Evolutionary conservation across 129 eudicot genomes (phyloP).

Genomic region (Flaveria brownii): DNA sequence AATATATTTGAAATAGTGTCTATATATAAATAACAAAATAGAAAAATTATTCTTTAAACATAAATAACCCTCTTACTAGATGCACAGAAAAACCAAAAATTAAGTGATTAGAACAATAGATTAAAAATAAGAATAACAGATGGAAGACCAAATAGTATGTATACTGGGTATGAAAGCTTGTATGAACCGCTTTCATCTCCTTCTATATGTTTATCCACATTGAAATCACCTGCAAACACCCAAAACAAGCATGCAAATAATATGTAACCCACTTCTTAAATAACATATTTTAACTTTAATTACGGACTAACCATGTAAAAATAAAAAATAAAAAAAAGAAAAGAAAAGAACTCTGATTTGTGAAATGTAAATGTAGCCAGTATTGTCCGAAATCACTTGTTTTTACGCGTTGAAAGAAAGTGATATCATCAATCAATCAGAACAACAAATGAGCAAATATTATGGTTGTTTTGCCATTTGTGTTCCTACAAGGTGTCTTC

Average conservation of each 20-base stretch:
- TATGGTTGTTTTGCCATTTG: neutral
- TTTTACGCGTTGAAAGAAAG: too few species aligned
- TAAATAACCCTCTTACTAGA: neutral
- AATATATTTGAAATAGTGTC: neutral
- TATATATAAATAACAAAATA: too few species aligned
- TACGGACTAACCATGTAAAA: neutral
- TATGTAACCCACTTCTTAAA: neutral
- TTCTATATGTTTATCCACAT: conserved; percentile 57
- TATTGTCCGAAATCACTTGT: neutral
- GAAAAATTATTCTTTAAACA: neutral
- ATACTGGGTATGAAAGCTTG: conserved; percentile 16
- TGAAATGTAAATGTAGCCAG: neutral
- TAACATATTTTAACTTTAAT: neutral
- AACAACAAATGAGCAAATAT: neutral
- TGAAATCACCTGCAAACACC: conserved; percentile 56
- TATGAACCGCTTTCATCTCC: conserved; percentile 36
- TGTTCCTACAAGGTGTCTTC: too few species aligned
- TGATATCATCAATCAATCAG: too few species aligned
- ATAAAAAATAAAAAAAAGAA: too few species aligned
- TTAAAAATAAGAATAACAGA: conserved; percentile 16
- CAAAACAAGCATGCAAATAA: neutral
- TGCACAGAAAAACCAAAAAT: neutral
- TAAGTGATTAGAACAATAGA: conserved; percentile 11
- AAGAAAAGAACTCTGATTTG: neutral
- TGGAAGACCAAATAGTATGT: conserved; percentile 30